Evolutionary conservation across 1,284 basidiomycete genomes (phyloP).

Genomic region (Moniliophthora roreri): DNA sequence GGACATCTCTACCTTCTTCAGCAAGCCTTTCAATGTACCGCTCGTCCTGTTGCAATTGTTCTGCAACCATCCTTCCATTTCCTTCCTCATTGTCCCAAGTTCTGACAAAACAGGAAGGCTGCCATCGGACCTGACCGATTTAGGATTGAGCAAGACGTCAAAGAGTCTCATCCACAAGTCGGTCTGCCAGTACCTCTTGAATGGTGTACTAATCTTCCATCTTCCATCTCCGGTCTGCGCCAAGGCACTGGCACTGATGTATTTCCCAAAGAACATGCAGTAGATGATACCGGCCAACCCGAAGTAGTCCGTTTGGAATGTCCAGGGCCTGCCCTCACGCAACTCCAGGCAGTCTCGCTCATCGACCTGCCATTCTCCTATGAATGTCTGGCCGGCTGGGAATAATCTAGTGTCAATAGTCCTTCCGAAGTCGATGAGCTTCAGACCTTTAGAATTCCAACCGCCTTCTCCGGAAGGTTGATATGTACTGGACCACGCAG

Average conservation of each 20-base stretch:
- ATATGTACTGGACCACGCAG: conserved; percentile 78
- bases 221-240: conserved; percentile 33
- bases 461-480: conserved; percentile 75
- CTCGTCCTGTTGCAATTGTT: conserved; percentile 83
- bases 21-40: conserved; percentile 80
- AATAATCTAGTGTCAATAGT: conserved; percentile 86
- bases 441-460: conserved; percentile 88
- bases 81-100: conserved; percentile 60
- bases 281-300: conserved; percentile 92
- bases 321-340: conserved; percentile 83
- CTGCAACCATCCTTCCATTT: conserved; percentile 90
- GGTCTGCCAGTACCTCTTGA: conserved; percentile 96
- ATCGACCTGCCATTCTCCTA: conserved; percentile 88
- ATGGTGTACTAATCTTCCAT: conserved; percentile 71
- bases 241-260: conserved; percentile 76
- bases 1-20: conserved; percentile 76
- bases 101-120: conserved; percentile 72
- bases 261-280: conserved; percentile 95
- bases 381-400: conserved; percentile 75
- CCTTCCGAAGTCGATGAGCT: conserved; percentile 95
- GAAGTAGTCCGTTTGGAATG: conserved; percentile 94
- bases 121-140: conserved; percentile 48
- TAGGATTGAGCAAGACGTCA: conserved; percentile 84
- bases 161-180: conserved; percentile 88
- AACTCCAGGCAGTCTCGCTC: conserved; percentile 91